Conservation (phyloP, 2,329 filamentous ascomycete genomes). For the Dothideomycetes sp. region DNA sequence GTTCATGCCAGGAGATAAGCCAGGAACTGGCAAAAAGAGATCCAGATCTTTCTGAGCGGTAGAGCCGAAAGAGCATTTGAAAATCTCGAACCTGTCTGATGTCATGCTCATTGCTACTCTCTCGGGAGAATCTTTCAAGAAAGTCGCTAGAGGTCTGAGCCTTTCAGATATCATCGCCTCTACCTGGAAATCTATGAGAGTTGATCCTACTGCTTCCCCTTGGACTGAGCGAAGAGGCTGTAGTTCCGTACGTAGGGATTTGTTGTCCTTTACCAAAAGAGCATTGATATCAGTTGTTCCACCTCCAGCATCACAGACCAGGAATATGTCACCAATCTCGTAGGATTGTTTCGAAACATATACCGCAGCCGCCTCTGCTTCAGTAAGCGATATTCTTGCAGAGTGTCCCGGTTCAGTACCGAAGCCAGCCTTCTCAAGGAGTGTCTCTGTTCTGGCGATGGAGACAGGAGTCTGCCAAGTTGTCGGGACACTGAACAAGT, state of each 20-base stretch:
- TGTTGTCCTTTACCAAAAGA: conserved; percentile 24
- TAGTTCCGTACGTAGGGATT: not conserved
- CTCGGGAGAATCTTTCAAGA: conserved; percentile 5
- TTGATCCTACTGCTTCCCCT: conserved; percentile 32
- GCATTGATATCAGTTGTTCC: conserved; percentile 38
- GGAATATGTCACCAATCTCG: conserved; percentile 34
- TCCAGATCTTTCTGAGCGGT: conserved; percentile 16
- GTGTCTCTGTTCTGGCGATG: conserved; percentile 15
- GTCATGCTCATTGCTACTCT: conserved; percentile 26
- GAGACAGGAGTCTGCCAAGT: conserved; percentile 18
- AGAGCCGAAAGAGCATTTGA: conserved; percentile 33
- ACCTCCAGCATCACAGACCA: conserved; percentile 44
- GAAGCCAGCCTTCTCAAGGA: conserved; percentile 12
- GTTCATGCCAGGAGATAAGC: conserved; percentile 24
- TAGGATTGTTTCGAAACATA: conserved; percentile 31
- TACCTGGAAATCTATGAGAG: conserved; percentile 33
- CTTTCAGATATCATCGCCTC: conserved; percentile 8
- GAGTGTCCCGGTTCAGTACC: conserved; percentile 23
- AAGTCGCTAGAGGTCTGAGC: not conserved
- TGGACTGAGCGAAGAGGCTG: conserved; percentile 12
- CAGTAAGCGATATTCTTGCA: conserved; percentile 40
- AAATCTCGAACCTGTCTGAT: conserved; percentile 30
- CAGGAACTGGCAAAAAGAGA: conserved; percentile 23
- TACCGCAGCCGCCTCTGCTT: conserved; percentile 46
- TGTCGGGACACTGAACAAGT: conserved; percentile 17